Base-by-base conservation (phyloP, 306 rosid species). In the Prunus mume region DNA sequence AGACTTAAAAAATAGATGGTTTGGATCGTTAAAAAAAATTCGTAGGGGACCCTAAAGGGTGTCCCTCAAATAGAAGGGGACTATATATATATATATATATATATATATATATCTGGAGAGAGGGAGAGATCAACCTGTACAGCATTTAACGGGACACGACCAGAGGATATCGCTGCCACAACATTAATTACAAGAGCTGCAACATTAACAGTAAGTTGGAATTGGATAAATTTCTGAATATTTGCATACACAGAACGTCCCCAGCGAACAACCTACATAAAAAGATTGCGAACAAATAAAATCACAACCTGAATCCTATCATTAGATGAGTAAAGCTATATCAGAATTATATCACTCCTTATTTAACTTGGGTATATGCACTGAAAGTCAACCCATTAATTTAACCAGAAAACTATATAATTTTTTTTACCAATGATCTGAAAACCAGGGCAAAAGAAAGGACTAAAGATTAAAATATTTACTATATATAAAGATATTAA, bases 181-280 rank as follows among this genome's bases (percentile, higher is more conserved):
- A 95, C 97, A 86, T 95, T 95, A 61, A 95, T 95, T 63, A 89
- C 88, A 77, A 95, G 97, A 82, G 98, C 98, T 71, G 97, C 98
- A 69, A 90, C 98, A 74, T 95, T 95, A 61, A 95, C 98, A 5
- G 98, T 95, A 51, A 95, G 97, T 84, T 92, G 98, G 84, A 95
- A 95, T 83, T 95, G 98, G 81, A 95, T 95, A 82, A 95, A 95
- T 79, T 95, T 95, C 86, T 95, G 98, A 84, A 95, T 92, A 79
- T 95, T 95, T 76, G 98, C 97, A 85, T 92, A 95, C 19, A 95
- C 98, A 83, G 98, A 95, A 64, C 98, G 97, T 69, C 98, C 98
- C 98, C 98, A 95, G 52, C 97, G 95, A 72, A 95, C 98, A 87
- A 95, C 98, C 98, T 95, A 82, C 61, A 74, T 41, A 63, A 51